Conservation (phyloP, 1,284 basidiomycete genomes). For the Trametes pubescens region DNA sequence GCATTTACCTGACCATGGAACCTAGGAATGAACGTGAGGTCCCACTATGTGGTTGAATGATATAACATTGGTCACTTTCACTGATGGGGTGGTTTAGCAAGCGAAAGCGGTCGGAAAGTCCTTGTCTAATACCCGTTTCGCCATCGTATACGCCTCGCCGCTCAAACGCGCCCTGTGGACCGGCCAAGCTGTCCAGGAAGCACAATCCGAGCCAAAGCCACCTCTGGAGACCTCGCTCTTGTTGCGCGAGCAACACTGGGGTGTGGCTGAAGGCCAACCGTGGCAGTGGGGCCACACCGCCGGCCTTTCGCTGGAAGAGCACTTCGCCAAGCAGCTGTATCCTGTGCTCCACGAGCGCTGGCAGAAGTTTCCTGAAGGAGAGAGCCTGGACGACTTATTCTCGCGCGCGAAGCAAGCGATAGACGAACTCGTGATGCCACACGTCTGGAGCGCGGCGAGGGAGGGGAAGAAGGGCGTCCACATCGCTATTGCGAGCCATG, state of each 20-base stretch:
- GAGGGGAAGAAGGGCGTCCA: constrained; percentile 54
- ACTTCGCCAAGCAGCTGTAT: constrained; percentile 60
- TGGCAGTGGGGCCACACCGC: constrained; percentile 49
- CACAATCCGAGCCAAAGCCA: constrained; percentile 61
- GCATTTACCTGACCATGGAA: not conserved
- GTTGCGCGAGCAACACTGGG: constrained; percentile 76
- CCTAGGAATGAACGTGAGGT: constrained; percentile 70
- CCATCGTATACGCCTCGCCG: constrained; percentile 81
- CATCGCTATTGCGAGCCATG: constrained; percentile 83
- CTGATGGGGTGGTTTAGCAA: constrained; percentile 61
- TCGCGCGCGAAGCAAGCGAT: constrained; percentile 67
- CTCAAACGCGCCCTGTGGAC: constrained; percentile 82
- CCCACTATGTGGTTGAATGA: not conserved
- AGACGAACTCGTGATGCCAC: constrained; percentile 66
- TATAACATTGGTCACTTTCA: not conserved
- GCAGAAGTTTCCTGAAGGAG: constrained; percentile 75
- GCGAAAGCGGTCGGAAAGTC: constrained; percentile 78
- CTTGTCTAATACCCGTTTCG: constrained; percentile 64
- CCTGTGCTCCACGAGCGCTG: constrained; percentile 57
- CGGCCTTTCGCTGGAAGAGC: constrained; percentile 54
- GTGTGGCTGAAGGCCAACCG: constrained; percentile 74
- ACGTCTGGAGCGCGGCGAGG: constrained; percentile 53
- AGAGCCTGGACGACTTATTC: constrained; percentile 76
- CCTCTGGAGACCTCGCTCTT: constrained; percentile 59
- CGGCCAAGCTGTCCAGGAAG: constrained; percentile 66